Evolutionary conservation across 768 basidiomycete species (phyloP).

Genomic region (Crassisporium funariophilum): DNA sequence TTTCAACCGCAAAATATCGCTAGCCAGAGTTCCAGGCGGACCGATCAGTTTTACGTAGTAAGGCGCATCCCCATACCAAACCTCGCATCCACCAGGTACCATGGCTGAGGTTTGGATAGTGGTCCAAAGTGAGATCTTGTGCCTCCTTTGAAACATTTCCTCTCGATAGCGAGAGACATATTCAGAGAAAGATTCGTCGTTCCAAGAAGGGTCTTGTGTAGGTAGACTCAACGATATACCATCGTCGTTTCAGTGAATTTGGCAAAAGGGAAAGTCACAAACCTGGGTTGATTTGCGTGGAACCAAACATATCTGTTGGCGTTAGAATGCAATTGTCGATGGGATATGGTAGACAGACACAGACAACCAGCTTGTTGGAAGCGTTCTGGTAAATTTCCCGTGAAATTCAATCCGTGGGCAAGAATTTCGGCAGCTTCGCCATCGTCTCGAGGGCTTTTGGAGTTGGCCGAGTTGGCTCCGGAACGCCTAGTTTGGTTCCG

Average conservation of each 20-base stretch:
- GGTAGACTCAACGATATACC: background rate
- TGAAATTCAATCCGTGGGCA: no score
- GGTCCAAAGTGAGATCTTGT: background rate
- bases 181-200: background rate
- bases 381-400: no score
- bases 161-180: background rate
- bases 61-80: conserved; percentile 3
- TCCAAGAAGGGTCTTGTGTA: background rate
- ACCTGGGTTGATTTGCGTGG: background rate
- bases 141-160: background rate
- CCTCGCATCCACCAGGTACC: conserved; percentile 1
- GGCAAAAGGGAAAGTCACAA: background rate
- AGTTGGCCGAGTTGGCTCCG: no score
- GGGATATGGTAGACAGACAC: no score
- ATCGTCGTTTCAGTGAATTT: background rate
- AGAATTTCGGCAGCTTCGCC: no score
- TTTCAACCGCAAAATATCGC: conserved; percentile 1
- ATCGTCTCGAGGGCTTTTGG: no score
- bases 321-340: no score
- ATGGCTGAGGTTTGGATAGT: background rate
- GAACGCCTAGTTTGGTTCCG: no score
- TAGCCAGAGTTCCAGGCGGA: conserved; percentile 2
- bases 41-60: conserved; percentile 7
- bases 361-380: no score
- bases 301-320: background rate